Evolutionary conservation across 2,329 filamentous ascomycete species (phyloP).

Genomic region (Aspergillus viridinutans): DNA sequence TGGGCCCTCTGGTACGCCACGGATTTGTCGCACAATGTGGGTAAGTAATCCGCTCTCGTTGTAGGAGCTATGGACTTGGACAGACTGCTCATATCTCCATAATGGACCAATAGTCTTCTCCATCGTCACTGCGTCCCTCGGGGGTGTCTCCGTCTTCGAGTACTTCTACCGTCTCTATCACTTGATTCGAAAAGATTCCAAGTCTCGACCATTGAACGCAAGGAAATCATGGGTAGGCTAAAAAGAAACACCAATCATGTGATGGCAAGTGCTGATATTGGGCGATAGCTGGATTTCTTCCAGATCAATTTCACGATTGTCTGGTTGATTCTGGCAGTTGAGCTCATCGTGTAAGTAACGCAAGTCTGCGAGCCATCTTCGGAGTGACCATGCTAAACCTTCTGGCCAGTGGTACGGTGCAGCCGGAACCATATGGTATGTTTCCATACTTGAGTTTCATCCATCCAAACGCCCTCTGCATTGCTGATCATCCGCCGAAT

Average conservation of each 20-base stretch:
- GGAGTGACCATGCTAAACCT: conserved; percentile 10
- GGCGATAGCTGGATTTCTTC: conserved; percentile 40
- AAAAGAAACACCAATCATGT: neutral
- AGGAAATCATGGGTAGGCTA: conserved; percentile 38
- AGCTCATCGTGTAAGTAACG: conserved; percentile 38
- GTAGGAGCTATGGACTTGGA: neutral
- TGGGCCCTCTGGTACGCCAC: conserved; percentile 59
- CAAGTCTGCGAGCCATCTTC: neutral
- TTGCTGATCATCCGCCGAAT: neutral
- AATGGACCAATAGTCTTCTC: conserved; percentile 33
- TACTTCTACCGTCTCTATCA: conserved; percentile 42
- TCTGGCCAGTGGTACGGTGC: conserved; percentile 36
- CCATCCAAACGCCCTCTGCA: neutral
- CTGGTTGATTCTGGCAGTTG: conserved; percentile 41
- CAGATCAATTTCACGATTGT: conserved; percentile 45
- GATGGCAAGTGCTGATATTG: conserved; percentile 3
- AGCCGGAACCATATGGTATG: conserved; percentile 37
- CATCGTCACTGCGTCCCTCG: conserved; percentile 38
- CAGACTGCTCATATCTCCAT: neutral
- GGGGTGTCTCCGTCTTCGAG: conserved; percentile 41
- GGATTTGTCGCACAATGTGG: conserved; percentile 41
- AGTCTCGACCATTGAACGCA: conserved; percentile 39
- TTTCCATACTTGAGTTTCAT: neutral
- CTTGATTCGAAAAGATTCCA: conserved; percentile 35
- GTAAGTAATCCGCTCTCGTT: conserved; percentile 22